Evolutionary conservation across 2,329 filamentous ascomycete genomes (phyloP).

Genomic region (Ceratocystis variospora): DNA sequence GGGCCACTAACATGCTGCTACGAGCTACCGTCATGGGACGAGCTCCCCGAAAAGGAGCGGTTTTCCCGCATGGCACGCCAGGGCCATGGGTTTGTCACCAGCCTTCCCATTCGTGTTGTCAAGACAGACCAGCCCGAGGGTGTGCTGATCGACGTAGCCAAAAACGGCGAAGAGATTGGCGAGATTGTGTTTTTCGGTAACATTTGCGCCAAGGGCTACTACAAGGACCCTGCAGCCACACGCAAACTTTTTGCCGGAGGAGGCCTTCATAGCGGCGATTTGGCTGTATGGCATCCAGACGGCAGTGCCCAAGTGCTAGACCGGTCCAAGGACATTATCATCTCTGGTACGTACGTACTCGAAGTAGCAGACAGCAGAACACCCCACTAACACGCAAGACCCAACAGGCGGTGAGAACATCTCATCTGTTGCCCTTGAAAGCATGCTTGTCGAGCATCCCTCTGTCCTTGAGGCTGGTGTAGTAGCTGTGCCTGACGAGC

Average conservation of each 20-base stretch:
- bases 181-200: slow-evolving; percentile 75
- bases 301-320: slow-evolving; percentile 86
- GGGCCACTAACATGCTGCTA: slow-evolving; percentile 94
- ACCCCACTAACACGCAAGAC: neutral
- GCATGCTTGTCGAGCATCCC: slow-evolving; percentile 76
- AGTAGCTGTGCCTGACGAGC: slow-evolving; percentile 70
- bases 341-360: slow-evolving; percentile 56
- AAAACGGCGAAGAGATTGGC: slow-evolving; percentile 37
- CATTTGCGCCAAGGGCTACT: slow-evolving; percentile 83
- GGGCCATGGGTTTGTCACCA: slow-evolving; percentile 80
- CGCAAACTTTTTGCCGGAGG: slow-evolving; percentile 77
- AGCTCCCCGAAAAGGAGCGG: slow-evolving; percentile 56
- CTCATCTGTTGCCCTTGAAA: slow-evolving; percentile 80
- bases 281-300: slow-evolving; percentile 87
- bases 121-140: slow-evolving; percentile 61
- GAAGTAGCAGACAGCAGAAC: neutral
- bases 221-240: slow-evolving; percentile 77
- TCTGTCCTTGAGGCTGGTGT: slow-evolving; percentile 84
- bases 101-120: slow-evolving; percentile 66
- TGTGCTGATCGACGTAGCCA: slow-evolving; percentile 33
- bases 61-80: slow-evolving; percentile 87
- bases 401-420: slow-evolving; percentile 82
- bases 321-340: slow-evolving; percentile 94
- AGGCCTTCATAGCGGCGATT: slow-evolving; percentile 74
- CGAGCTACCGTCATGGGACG: slow-evolving; percentile 71